A percentile compares a stretch with the other conserved stretches of the same genome.
phyloP scores from a whole-genome alignment of 2,329 filamentous ascomycete genomes.

The Cercospora sp. region DNA sequence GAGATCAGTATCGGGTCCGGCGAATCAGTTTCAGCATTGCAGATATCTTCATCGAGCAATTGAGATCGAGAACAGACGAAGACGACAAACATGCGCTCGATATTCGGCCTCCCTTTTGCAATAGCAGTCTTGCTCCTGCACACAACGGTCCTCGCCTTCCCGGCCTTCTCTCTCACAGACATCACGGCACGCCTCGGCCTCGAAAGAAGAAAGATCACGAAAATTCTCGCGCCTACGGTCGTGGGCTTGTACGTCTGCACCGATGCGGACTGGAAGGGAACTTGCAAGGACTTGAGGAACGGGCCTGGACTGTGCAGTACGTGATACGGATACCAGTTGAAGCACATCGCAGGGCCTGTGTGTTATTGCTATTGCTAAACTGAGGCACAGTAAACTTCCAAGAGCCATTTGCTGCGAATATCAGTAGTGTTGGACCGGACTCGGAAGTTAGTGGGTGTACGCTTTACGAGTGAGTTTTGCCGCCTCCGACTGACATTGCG shows the following conservation, averaged over 20 bases:
- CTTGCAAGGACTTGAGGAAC: conserved; percentile 20
- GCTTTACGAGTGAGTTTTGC: conserved; percentile 22
- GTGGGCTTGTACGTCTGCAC: conserved; percentile 28
- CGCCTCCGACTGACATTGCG: not conserved
- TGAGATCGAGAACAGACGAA: too few relatives aligned
- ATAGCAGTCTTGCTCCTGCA: conserved; percentile 13
- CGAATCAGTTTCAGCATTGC: not conserved
- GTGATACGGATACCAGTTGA: not conserved
- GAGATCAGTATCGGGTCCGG: not conserved
- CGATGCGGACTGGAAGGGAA: conserved; percentile 22
- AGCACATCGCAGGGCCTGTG: too few relatives aligned
- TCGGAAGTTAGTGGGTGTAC: conserved; percentile 23
- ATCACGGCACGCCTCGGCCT: not conserved
- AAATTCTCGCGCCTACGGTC: conserved; percentile 23
- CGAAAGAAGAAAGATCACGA: conserved; percentile 15
- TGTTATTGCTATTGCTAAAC: not conserved
- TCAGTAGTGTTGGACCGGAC: conserved; percentile 24
- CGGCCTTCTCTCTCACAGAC: not conserved
- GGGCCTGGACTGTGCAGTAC: conserved; percentile 28
- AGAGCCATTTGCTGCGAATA: conserved; percentile 17
- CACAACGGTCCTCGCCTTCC: conserved; percentile 9
- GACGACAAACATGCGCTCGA: conserved; percentile 4
- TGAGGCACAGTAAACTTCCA: conserved; percentile 20
- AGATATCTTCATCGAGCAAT: not conserved
- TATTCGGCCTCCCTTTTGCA: conserved; percentile 3